Base-by-base conservation (phyloP, 345 rosid genomes). In the Bruguiera gymnorhiza region DNA sequence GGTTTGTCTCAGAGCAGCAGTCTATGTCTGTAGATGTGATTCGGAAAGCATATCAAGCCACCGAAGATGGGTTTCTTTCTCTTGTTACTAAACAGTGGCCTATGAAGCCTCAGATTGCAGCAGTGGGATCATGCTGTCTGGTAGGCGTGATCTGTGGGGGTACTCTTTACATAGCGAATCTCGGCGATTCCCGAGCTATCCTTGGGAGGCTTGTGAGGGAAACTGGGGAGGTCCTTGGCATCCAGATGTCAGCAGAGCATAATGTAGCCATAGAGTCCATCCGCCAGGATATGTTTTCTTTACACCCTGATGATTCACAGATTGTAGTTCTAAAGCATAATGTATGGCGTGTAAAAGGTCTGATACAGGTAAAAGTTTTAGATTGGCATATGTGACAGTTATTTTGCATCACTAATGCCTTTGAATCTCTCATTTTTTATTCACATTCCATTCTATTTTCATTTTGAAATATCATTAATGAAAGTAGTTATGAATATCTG, bases 301-400 rank as follows among this genome's bases (percentile, higher is more conserved):
- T 68, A 58, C 80, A 77, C 27, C 80, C 80, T 11, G 80, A 77
- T 57, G 80, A 77, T 62, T 37, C 72, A n/a, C 76, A 63, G 1
- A 72, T 77, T 72, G 80, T 77, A 24, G 76, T 77, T 68, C 58
- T 77, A 62, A 77, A 72, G 71, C 80, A 77, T 68, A 77, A 77
- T 30, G 80, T 77, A 50, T 77, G 80, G 80, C 81, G 77, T 18
- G 81, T 77, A 66, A 77, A 77, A 66, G 81, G 81, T 67, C 63
- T 77, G 43, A 77, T 77, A 67, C 81, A 77, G 77, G 81, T 77
- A 63, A 34, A 43, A n/a, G 18, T 63, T 5, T 27, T 30, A 27
- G 32, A 15, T 0, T 31, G 60, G 27, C 19, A 26, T 26, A 15
- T 36, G 46, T 15, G 11, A 27, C 15, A 2, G 19, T 24, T 56